Evolutionary conservation across 148 eudicot species (phyloP).

Genomic region (Dianthus caryophyllus): DNA sequence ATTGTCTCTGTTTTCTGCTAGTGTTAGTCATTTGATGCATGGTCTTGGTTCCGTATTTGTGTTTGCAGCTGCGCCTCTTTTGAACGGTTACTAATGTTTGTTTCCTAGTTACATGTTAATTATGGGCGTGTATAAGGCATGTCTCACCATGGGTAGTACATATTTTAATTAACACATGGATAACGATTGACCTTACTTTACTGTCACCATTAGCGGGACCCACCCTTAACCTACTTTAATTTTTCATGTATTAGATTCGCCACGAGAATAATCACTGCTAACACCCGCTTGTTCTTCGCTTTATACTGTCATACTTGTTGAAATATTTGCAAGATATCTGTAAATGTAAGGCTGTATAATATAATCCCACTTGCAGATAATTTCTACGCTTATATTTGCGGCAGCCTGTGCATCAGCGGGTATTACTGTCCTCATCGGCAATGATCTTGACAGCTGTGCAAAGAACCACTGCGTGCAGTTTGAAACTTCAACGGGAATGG

Average conservation of each 20-base stretch:
- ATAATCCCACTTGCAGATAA: slow-evolving; percentile 48
- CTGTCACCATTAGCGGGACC: too few relatives aligned
- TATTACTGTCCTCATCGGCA: slow-evolving; percentile 83
- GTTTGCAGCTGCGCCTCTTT: too few relatives aligned
- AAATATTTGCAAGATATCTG: neutral
- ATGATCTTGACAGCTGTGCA: slow-evolving; percentile 57
- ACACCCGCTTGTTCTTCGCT: neutral
- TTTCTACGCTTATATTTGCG: slow-evolving; percentile 81
- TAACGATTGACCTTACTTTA: too few relatives aligned
- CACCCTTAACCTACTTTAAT: too few relatives aligned
- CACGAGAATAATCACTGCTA: neutral
- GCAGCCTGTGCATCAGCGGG: slow-evolving; percentile 98
- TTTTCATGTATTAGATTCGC: too few relatives aligned
- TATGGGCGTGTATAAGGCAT: neutral
- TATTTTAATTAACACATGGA: too few relatives aligned
- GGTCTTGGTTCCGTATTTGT: too few relatives aligned
- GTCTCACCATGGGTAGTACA: too few relatives aligned
- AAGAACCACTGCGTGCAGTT: slow-evolving; percentile 69
- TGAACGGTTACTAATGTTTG: neutral
- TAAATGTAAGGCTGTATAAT: neutral
- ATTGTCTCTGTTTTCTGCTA: neutral
- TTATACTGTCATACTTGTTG: slow-evolving; percentile 15
- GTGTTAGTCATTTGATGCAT: too few relatives aligned
- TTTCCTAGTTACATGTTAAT: neutral
- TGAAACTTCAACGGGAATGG: slow-evolving; percentile 91